Conservation (phyloP, 2,329 filamentous ascomycete genomes). For the Annulohypoxylon truncatum region DNA sequence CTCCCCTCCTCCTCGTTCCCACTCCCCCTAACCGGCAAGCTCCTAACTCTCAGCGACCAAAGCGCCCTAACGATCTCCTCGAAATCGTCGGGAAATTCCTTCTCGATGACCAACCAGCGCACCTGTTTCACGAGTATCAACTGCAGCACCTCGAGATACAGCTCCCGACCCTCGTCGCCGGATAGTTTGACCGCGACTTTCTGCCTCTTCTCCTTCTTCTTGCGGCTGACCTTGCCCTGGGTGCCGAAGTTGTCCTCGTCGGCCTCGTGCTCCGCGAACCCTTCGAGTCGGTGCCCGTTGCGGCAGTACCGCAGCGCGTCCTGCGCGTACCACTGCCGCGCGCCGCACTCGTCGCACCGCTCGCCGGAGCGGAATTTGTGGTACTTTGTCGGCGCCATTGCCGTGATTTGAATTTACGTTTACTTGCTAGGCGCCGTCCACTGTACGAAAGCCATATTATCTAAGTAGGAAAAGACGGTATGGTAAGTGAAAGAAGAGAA, state of each 20-base stretch:
- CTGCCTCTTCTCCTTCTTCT: constrained; percentile 67
- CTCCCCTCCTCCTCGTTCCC: constrained; percentile 50
- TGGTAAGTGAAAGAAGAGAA: not conserved
- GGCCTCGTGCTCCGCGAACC: constrained; percentile 66
- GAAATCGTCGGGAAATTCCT: constrained; percentile 76
- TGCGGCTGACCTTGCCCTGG: constrained; percentile 65
- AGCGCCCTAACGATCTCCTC: constrained; percentile 85
- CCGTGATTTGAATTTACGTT: not conserved
- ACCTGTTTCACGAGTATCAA: constrained; percentile 86
- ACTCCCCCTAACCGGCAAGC: constrained; percentile 64
- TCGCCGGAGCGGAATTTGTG: constrained; percentile 65
- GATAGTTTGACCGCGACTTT: constrained; percentile 66
- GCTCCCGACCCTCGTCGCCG: constrained; percentile 76
- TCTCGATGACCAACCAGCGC: constrained; percentile 74
- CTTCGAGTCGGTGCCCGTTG: constrained; percentile 82
- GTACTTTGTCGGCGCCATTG: constrained; percentile 58
- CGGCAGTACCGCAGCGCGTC: constrained; percentile 83
- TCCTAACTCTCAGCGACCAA: constrained; percentile 77
- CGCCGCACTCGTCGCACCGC: constrained; percentile 74
- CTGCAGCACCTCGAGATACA: constrained; percentile 88
- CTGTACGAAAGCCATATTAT: not conserved
- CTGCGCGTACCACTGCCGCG: constrained; percentile 76
- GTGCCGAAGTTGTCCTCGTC: constrained; percentile 76
- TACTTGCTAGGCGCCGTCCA: not conserved
- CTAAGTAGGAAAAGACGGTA: not conserved